phyloP scores from a whole-genome alignment of 1,284 basidiomycete species.

The Cryptococcus wingfieldii region DNA sequence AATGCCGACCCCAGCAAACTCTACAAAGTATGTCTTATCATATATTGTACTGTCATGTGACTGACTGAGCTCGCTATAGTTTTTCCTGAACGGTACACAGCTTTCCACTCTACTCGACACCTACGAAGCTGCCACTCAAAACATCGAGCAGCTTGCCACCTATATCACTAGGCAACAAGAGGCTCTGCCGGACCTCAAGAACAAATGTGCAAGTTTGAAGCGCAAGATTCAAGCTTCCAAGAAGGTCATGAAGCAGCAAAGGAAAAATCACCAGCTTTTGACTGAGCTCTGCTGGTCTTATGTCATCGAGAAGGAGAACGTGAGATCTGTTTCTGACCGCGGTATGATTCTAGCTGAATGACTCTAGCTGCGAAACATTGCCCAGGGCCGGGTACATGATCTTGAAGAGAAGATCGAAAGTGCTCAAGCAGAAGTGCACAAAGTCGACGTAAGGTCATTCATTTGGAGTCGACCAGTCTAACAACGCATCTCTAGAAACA shows the following conservation, averaged over 20 bases:
- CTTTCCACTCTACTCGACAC: conserved; percentile 81
- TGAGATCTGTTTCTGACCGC: conserved; percentile 15
- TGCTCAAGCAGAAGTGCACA: conserved; percentile 12
- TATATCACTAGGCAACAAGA: conserved; percentile 20
- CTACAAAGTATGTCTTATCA: conserved; percentile 64
- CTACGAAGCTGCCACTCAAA: conserved; percentile 66
- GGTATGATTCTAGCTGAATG: background rate
- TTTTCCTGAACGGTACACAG: conserved; percentile 91
- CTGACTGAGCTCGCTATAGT: conserved; percentile 53
- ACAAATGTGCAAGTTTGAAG: conserved; percentile 12
- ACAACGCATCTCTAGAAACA: conserved; percentile 9
- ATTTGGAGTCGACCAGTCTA: background rate
- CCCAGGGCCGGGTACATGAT: conserved; percentile 10
- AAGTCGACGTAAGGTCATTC: conserved; percentile 10
- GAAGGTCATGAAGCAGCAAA: conserved; percentile 42
- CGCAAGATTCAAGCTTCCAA: conserved; percentile 17
- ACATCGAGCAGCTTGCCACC: conserved; percentile 20
- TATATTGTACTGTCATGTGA: background rate
- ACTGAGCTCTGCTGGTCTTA: conserved; percentile 86
- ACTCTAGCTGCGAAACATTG: conserved; percentile 11
- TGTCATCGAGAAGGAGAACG: conserved; percentile 68
- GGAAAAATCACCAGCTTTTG: conserved; percentile 7
- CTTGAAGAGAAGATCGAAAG: conserved; percentile 26
- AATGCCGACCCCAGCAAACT: conserved; percentile 79
- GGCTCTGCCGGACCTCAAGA: conserved; percentile 19